Evolutionary conservation across 2,329 filamentous ascomycete genomes (phyloP).

Genomic region (Verticillium nonalfalfae): DNA sequence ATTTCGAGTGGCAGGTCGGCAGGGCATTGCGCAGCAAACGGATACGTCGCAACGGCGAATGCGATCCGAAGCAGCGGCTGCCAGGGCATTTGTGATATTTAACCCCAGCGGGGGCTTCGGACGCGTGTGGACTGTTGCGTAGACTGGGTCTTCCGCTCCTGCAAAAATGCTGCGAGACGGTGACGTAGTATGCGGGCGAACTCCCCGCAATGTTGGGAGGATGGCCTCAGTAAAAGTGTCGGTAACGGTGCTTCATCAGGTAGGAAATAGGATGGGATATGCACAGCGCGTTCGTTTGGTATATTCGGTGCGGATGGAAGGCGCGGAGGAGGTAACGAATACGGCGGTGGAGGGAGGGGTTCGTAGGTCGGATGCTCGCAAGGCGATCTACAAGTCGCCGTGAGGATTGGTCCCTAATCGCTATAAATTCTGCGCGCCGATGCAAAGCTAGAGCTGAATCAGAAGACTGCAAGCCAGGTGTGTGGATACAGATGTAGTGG

Average conservation of each 20-base stretch:
- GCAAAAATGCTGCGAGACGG: not conserved
- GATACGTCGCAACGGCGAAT: constrained; percentile 94
- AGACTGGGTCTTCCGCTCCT: not conserved
- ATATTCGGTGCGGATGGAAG: not conserved
- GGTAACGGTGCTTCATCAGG: not conserved
- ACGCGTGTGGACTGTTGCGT: not conserved
- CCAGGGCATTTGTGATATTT: constrained; percentile 71
- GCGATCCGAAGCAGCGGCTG: constrained; percentile 93
- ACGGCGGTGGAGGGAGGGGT: not conserved
- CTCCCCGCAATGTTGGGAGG: not conserved
- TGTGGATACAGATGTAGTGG: not conserved
- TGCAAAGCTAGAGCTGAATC: not conserved
- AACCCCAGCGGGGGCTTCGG: not conserved
- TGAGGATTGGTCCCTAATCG: not conserved
- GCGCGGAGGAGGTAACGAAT: not conserved
- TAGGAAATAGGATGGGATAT: not conserved
- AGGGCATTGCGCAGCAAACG: constrained; percentile 79
- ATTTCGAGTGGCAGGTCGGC: constrained; percentile 95
- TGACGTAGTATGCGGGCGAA: not conserved
- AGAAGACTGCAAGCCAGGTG: not conserved
- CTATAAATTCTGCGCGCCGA: not conserved
- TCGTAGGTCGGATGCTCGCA: not conserved
- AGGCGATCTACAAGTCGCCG: not conserved
- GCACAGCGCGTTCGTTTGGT: not conserved
- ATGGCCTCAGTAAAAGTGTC: not conserved